Evolutionary conservation across 495 filamentous ascomycete genomes (phyloP), one percentile per base, ranked within the genome.

Genomic region (Tuber microsphaerosporum): DNA sequence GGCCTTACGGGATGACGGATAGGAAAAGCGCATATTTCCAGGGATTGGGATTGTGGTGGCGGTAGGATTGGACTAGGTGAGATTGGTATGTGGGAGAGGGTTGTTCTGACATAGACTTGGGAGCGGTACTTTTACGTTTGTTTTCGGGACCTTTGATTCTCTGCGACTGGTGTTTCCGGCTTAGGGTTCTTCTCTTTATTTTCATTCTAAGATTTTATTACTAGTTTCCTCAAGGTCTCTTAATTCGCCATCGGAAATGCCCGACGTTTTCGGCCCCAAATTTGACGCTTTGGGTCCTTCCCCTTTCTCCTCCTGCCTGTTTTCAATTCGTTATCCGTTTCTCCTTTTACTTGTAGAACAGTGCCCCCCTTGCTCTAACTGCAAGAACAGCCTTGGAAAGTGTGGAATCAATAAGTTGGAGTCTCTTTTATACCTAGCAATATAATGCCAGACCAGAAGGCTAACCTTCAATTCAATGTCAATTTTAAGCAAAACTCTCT

Each of bases 41-140:
- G 70, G 5, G 34, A 44, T 41, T 41, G 70, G 20, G 20, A 43
- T 34, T 51, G 39, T 72, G 73, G 37, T 43, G 17, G 71, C 43
- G 48, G 39, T 41, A 41, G 65, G 31, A 37, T 70, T 31, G 26
- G 9, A 5, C 8, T 31, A 74, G 71, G 51, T 45, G 22, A 77
- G 72, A 72, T 71, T 37, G 42, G 51, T n/a, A 61, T 65, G 42
- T 46, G 31, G 37, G 44, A 37, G 37, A 71, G 48, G 70, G 45
- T 68, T 79, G 73, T 79, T 79, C 78, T 73, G 71, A n/a, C 75
- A 77, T 75, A 79, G 76, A 73, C 69, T 79, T 69, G 76, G 73
- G 71, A 70, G 31, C 68, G 61, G 70, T 45, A 65, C 71, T 79
- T 78, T 73, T 56, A 65, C n/a, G 44, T 69, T 39, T 73, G 41